phyloP scores from a whole-genome alignment of 2,329 filamentous ascomycete genomes.

The Hypoxylon sp. region DNA sequence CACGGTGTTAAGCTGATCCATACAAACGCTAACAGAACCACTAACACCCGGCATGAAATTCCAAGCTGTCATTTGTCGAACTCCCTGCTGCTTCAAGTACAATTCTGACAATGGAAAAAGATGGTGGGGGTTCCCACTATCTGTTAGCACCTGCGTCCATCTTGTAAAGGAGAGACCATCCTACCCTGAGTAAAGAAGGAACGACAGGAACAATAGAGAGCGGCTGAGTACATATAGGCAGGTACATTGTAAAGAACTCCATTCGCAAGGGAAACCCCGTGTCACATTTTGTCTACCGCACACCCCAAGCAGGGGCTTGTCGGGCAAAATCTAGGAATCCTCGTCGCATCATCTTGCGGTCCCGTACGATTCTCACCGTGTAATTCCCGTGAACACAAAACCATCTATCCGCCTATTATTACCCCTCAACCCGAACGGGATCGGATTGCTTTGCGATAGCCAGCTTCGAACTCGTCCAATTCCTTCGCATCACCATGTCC shows the following conservation, averaged over 20 bases:
- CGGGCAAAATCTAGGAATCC: conserved; percentile 6
- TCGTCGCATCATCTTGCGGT: conserved; percentile 13
- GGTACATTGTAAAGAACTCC: conserved; percentile 10
- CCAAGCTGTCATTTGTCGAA: neutral
- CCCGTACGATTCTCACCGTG: conserved; percentile 31
- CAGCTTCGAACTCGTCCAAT: conserved; percentile 14
- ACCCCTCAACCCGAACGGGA: conserved; percentile 27
- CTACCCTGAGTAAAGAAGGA: conserved; percentile 2
- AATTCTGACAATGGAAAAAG: conserved; percentile 1
- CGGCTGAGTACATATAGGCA: conserved; percentile 6
- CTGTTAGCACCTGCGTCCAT: conserved; percentile 7
- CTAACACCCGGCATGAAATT: conserved; percentile 7
- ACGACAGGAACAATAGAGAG: conserved; percentile 14
- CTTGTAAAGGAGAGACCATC: neutral
- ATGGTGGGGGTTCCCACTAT: conserved; percentile 27
- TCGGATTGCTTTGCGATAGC: conserved; percentile 10
- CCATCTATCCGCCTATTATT: conserved; percentile 10
- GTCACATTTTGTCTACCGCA: conserved; percentile 4
- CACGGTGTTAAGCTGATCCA: neutral
- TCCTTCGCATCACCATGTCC: conserved; percentile 40
- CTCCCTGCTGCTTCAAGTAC: neutral
- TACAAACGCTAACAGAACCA: conserved; percentile 8
- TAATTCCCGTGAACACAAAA: conserved; percentile 30
- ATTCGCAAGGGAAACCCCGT: conserved; percentile 8
- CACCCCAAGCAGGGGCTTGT: neutral